Evolutionary conservation across 108 stramenopile genomes (phyloP).

Genomic region (Skeletonema potamos): DNA sequence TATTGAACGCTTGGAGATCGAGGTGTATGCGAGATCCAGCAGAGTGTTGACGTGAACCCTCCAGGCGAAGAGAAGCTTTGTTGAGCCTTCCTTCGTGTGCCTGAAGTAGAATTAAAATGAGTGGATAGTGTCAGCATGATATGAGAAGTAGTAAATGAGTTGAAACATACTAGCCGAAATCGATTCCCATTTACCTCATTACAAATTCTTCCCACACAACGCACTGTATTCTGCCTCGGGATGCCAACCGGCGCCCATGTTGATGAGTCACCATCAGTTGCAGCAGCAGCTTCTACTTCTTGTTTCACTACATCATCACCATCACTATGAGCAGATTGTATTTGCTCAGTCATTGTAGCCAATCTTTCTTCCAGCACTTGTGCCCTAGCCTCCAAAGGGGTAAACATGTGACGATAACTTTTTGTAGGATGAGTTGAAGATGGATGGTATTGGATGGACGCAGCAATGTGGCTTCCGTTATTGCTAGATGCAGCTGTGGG

Average conservation of each 20-base stretch:
- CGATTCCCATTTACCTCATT: conserved; percentile 72
- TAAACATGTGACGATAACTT: conserved; percentile 92
- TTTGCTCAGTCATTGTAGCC: conserved; percentile 52
- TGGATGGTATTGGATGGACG: conserved; percentile 13
- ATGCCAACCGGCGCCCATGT: conserved; percentile 84
- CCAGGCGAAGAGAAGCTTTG: conserved; percentile 81
- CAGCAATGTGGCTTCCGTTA: conserved; percentile 9
- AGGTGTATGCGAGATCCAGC: conserved; percentile 84
- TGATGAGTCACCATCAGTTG: conserved; percentile 14
- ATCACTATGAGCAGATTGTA: conserved; percentile 43
- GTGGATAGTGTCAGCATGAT: not conserved
- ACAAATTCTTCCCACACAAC: conserved; percentile 90
- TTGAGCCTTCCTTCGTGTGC: conserved; percentile 93
- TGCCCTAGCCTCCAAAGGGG: conserved; percentile 84
- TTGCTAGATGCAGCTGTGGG: not conserved
- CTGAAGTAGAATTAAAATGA: conserved; percentile 38
- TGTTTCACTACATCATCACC: conserved; percentile 49
- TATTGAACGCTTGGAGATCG: conserved; percentile 58
- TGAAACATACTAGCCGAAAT: not conserved
- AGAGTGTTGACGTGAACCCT: conserved; percentile 85
- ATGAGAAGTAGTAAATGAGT: not conserved
- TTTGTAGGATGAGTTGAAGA: conserved; percentile 38
- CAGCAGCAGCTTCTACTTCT: conserved; percentile 1
- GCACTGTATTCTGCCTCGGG: conserved; percentile 81
- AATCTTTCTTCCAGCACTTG: conserved; percentile 75